A percentile compares a stretch with the other conserved stretches of the same genome.
These are phyloP conservation scores for Digitaria exilis DNA, from an alignment of 202 grass and related monocot species.

Conservation along the genomic window DNA sequence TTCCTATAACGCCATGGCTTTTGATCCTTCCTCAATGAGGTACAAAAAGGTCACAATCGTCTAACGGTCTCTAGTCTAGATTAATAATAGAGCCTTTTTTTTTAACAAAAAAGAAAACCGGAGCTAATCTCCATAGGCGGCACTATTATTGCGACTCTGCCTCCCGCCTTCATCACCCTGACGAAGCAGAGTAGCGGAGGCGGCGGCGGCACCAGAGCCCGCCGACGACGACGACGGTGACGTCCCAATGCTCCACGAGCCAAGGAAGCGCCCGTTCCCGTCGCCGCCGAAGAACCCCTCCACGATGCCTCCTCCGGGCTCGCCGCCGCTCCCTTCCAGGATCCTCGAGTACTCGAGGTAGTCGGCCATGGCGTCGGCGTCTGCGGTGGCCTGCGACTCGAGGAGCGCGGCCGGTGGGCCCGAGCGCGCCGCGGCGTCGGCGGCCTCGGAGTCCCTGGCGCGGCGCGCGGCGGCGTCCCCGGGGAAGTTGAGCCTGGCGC, in stretches of 20 bases:
- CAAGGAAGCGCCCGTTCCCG: constrained; percentile 33
- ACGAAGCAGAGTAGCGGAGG: constrained; percentile 20
- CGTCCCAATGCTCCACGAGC: constrained; percentile 47
- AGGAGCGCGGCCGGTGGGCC: constrained; percentile 35
- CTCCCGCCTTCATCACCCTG: background rate
- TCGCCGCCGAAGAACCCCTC: background rate
- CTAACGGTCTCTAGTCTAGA: background rate
- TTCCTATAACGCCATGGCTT: background rate
- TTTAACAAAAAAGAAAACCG: too few relatives aligned
- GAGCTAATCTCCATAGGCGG: background rate
- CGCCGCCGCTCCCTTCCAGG: background rate
- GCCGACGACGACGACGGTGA: constrained; percentile 35
- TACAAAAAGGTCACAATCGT: background rate
- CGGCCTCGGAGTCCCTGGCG: background rate
- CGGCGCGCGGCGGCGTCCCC: constrained; percentile 40
- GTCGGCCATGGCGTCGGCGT: constrained; percentile 7
- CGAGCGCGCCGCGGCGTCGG: background rate
- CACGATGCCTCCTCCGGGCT: constrained; percentile 22
- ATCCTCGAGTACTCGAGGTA: constrained; percentile 47
- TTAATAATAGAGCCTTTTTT: too few relatives aligned
- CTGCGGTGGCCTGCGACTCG: constrained; percentile 55
- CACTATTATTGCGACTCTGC: constrained; percentile 21
- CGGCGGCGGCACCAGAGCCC: background rate
- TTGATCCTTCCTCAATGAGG: background rate
- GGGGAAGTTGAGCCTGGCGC: constrained; percentile 93